These are phyloP conservation scores for Eruca vesicaria DNA, from an alignment of 441 rosid species.

Conservation along the genomic window DNA sequence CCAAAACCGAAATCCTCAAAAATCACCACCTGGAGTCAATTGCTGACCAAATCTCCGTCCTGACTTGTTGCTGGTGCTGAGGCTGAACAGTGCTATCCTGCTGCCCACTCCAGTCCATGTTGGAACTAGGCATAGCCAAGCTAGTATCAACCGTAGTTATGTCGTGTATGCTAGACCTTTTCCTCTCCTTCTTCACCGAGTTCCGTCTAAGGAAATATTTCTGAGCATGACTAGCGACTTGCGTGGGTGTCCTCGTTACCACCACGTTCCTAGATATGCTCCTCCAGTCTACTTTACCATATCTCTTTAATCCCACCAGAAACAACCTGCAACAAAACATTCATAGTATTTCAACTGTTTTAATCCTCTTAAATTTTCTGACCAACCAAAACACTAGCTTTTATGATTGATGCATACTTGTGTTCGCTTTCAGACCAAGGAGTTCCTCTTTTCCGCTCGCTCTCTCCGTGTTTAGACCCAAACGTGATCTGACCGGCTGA, in stretches of 20 bases:
- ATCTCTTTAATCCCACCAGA: conserved; percentile 49
- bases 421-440: conserved; percentile 86
- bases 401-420: conserved; percentile 39
- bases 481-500: conserved; percentile 46
- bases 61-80: background rate
- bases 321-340: conserved; percentile 45
- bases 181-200: conserved; percentile 56
- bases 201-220: conserved; percentile 65
- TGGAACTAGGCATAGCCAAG: conserved; percentile 28
- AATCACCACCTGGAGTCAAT: background rate
- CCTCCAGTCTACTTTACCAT: conserved; percentile 82
- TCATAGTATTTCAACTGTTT: background rate
- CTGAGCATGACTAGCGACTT: conserved; percentile 88
- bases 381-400: conserved; percentile 10
- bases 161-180: conserved; percentile 31
- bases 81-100: background rate
- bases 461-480: conserved; percentile 38
- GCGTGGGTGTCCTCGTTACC: conserved; percentile 69
- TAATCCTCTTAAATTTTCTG: background rate
- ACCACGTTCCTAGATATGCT: conserved; percentile 76
- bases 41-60: background rate
- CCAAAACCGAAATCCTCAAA: background rate
- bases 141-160: conserved; percentile 15
- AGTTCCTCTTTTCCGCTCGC: conserved; percentile 72
- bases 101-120: conserved; percentile 39